Conservation (phyloP, 1,139 yeast genomes). For the Saccharomyces pastorianus region DNA sequence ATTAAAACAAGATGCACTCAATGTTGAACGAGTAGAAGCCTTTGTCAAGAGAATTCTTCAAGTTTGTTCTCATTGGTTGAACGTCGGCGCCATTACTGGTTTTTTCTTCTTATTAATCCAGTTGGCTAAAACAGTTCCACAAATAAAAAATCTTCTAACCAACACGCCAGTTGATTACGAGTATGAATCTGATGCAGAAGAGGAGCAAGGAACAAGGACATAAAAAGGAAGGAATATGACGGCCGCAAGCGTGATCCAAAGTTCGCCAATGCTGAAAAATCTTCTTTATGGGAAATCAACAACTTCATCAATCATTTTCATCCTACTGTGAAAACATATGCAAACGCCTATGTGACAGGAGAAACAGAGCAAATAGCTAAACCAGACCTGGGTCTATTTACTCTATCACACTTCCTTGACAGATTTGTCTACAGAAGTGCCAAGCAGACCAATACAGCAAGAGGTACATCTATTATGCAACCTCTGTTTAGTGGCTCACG, state of each 20-base stretch:
- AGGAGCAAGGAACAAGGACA: slow-evolving; percentile 21
- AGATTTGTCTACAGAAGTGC: slow-evolving; percentile 93
- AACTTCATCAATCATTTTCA: slow-evolving; percentile 77
- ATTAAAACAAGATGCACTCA: slow-evolving; percentile 56
- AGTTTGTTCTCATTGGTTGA: slow-evolving; percentile 76
- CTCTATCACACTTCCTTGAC: slow-evolving; percentile 85
- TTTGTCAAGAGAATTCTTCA: slow-evolving; percentile 88
- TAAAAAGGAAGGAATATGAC: slow-evolving; percentile 47
- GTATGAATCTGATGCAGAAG: slow-evolving; percentile 31
- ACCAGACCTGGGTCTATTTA: slow-evolving; percentile 86
- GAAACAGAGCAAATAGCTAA: slow-evolving; percentile 40
- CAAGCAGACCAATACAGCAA: slow-evolving; percentile 59
- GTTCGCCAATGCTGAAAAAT: slow-evolving; percentile 69
- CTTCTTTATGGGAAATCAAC: slow-evolving; percentile 81
- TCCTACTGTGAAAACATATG: slow-evolving; percentile 83
- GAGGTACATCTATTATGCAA: slow-evolving; percentile 94
- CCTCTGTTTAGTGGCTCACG: slow-evolving; percentile 81
- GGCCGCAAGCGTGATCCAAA: slow-evolving; percentile 86
- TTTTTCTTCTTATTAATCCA: slow-evolving; percentile 72
- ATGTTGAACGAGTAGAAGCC: slow-evolving; percentile 65
- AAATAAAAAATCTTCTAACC: slow-evolving; percentile 41
- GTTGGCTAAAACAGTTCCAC: slow-evolving; percentile 47
- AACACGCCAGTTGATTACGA: slow-evolving; percentile 36
- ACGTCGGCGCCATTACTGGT: slow-evolving; percentile 86
- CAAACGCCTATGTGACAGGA: slow-evolving; percentile 51